A percentile compares a stretch with the other conserved stretches of the same genome.
These are phyloP conservation scores for Sordariomycetes sp. DNA, from an alignment of 2,329 filamentous ascomycete species.

Conservation along the genomic window DNA sequence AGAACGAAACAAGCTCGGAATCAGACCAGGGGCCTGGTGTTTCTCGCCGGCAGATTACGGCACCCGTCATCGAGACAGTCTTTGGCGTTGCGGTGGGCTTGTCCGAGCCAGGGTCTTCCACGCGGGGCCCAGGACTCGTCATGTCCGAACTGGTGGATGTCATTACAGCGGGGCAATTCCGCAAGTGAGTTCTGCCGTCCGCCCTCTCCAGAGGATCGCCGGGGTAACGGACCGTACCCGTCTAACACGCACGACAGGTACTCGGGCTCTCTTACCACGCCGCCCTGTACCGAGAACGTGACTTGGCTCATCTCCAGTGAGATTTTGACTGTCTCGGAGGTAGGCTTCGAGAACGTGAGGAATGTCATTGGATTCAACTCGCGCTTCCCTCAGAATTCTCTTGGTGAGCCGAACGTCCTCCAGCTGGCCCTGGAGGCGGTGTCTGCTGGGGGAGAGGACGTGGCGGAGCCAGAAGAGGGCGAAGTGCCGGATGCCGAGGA, in stretches of 20 bases:
- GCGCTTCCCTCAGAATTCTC: conserved; percentile 39
- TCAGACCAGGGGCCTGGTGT: background rate
- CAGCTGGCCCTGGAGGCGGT: conserved; percentile 10
- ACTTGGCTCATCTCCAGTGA: conserved; percentile 39
- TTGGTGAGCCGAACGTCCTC: conserved; percentile 29
- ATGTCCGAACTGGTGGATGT: conserved; percentile 2
- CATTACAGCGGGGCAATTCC: conserved; percentile 2
- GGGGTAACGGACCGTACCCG: too few species aligned
- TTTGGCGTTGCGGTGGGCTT: conserved; percentile 1
- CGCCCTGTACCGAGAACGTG: conserved; percentile 48
- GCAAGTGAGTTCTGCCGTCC: conserved; percentile 7
- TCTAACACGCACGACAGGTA: conserved; percentile 32
- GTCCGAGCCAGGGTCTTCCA: background rate
- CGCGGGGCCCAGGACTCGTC: background rate
- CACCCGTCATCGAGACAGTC: background rate
- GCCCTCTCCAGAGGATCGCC: too few species aligned
- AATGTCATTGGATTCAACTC: conserved; percentile 44
- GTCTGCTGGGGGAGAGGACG: conserved; percentile 8
- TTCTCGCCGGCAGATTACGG: background rate
- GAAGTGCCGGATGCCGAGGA: background rate
- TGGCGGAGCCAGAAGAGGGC: background rate
- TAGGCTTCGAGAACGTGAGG: conserved; percentile 41
- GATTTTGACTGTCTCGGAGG: conserved; percentile 33
- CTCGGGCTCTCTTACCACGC: conserved; percentile 51
- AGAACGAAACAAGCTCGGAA: background rate